Conservation (phyloP, 257 asterid species). For the Salvia rosmarinus region DNA sequence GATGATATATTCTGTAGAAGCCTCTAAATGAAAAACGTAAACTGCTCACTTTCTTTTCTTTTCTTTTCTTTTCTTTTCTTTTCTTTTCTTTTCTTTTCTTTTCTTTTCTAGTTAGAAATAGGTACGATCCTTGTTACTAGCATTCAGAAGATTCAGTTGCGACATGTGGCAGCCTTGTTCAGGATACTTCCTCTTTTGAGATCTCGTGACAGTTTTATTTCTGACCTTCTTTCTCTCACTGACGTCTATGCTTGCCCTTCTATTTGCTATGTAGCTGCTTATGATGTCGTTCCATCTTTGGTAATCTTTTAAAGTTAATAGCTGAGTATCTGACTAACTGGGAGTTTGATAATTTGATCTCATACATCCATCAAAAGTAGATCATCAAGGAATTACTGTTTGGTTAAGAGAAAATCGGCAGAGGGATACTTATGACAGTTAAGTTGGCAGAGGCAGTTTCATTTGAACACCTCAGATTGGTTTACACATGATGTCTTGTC, state of each 20-base stretch:
- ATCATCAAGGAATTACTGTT: conserved; percentile 24
- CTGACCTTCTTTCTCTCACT: not conserved
- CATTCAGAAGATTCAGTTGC: conserved; percentile 26
- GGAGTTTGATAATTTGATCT: conserved; percentile 10
- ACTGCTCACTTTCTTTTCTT: not conserved
- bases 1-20: conserved; percentile 28
- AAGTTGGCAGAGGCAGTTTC: conserved; percentile 23
- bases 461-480: conserved; percentile 21
- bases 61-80: not conserved
- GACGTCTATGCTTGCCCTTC: conserved; percentile 8
- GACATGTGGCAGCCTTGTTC: conserved; percentile 10
- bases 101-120: not conserved
- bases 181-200: conserved; percentile 10
- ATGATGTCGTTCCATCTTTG: conserved; percentile 9
- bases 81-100: not conserved
- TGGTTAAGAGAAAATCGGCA: conserved; percentile 22
- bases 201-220: conserved; percentile 13
- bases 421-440: conserved; percentile 15
- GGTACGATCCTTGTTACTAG: conserved; percentile 7
- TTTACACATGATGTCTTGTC: not conserved
- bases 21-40: conserved; percentile 17
- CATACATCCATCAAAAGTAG: conserved; percentile 24
- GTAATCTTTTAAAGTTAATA: not conserved
- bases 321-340: conserved; percentile 24
- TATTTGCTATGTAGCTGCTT: conserved; percentile 22